Evolutionary conservation across 176 grass and related monocot species (phyloP), one percentile per base, ranked within the genome.

Genomic region (Saccharum spontaneum): DNA sequence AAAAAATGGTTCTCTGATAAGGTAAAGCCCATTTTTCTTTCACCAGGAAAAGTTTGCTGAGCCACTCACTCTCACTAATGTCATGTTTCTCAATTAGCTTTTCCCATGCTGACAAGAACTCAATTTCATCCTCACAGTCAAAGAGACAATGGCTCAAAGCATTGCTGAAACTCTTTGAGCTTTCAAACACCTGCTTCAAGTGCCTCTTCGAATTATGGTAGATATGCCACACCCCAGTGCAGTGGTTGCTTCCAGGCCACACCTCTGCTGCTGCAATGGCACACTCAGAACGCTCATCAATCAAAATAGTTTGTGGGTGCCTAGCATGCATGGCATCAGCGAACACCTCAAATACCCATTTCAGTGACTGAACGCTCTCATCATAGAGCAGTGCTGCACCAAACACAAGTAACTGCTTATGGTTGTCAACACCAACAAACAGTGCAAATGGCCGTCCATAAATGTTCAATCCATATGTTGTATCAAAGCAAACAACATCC

Each of bases 401-500:
- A 76, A 95, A 93, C 34, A 95, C 83, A 84, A 95, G 77, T 46
- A 90, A 67, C 72, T 91, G 88, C 77, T 88, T 93, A 79, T 86
- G 86, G 76, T 95, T 92, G 49, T 95, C 90, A 28, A 93, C 77
- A 23, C 90, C 94, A 71, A 95, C 69, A 84, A 95, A 95, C 39
- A 91, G 87, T 75, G 83, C 65, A 26, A 95, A 93, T 57, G 95
- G 95, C 31, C 95, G 84, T 20, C 90, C 89, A 89, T 93, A 97
- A 10, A 57, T 90, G 89, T 88, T 87, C 71, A 92, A 78, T 40
- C 48, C 81, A 80, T 94, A 97, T 78, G 92, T 93, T 75, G 90
- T 94, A 84, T 97, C 95, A 52, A 92, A 93, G 71, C 90, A 89
- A 81, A 97, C 90, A 71, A 92, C 92, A 76, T 97, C 95, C 69